Conservation (phyloP, 2,329 filamentous ascomycete species). For the Hymenotorrendiella dingleyae region DNA sequence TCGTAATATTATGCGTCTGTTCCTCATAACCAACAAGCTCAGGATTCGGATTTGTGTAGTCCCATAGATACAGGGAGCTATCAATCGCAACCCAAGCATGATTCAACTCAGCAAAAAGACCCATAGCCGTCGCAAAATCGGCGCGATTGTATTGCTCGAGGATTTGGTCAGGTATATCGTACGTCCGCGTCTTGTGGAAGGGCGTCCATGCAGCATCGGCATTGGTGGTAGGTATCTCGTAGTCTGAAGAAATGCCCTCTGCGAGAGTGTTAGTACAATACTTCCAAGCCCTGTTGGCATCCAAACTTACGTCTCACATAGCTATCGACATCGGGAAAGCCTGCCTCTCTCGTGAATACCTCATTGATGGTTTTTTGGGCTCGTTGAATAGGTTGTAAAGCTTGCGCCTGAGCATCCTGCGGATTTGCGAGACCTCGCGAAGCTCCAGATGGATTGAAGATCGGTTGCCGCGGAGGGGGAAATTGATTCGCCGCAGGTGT, state of each 20-base stretch:
- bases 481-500: slow-evolving; percentile 59
- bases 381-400: slow-evolving; percentile 66
- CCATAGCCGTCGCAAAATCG: slow-evolving; percentile 87
- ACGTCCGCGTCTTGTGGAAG: slow-evolving; percentile 80
- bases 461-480: slow-evolving; percentile 45
- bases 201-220: slow-evolving; percentile 71
- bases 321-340: slow-evolving; percentile 82
- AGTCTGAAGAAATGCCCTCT: slow-evolving; percentile 90
- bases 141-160: slow-evolving; percentile 89
- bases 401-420: slow-evolving; percentile 26
- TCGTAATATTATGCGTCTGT: slow-evolving; percentile 78
- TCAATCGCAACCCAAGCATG: slow-evolving; percentile 96
- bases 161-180: slow-evolving; percentile 85
- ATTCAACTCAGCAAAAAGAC: slow-evolving; percentile 87
- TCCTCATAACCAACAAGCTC: slow-evolving; percentile 91
- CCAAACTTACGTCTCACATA: slow-evolving; percentile 74
- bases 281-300: not conserved
- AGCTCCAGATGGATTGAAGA: slow-evolving; percentile 36
- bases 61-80: slow-evolving; percentile 94
- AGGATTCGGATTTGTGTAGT: slow-evolving; percentile 89
- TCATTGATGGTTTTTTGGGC: slow-evolving; percentile 80
- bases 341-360: slow-evolving; percentile 67
- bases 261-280: slow-evolving; percentile 25
- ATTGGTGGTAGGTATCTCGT: slow-evolving; percentile 62
- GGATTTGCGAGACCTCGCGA: slow-evolving; percentile 10